Percentiles rank a stretch among this genome's conserved stretches.
Conservation (phyloP, 1,284 basidiomycete genomes). For the Afroboletus lepidellus region DNA sequence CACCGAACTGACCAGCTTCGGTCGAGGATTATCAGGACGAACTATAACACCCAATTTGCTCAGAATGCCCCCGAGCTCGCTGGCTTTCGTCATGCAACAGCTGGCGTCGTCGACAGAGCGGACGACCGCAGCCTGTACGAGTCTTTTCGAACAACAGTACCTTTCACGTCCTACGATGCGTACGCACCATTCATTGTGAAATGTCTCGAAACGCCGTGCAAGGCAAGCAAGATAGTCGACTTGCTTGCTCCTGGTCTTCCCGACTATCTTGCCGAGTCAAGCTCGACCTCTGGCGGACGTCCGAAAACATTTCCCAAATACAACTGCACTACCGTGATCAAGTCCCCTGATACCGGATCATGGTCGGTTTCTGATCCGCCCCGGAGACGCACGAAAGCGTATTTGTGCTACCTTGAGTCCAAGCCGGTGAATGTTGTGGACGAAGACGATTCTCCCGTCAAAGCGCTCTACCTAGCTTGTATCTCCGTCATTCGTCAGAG, state of each 20-base stretch:
- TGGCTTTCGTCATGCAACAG: background rate
- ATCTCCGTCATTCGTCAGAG: background rate
- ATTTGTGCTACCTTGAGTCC: background rate
- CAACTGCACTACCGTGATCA: background rate
- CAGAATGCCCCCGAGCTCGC: background rate
- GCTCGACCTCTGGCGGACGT: conserved; percentile 1
- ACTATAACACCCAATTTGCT: background rate
- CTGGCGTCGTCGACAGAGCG: background rate
- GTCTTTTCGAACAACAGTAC: conserved; percentile 9
- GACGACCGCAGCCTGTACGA: conserved; percentile 2
- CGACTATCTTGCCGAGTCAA: conserved; percentile 14
- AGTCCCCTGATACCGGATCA: background rate
- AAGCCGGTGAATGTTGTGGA: conserved; percentile 1
- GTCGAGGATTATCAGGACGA: background rate
- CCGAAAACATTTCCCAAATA: conserved; percentile 14
- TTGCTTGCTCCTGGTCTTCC: too few species aligned
- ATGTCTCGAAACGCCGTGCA: conserved; percentile 15
- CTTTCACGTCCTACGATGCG: conserved; percentile 15
- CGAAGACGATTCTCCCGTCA: background rate
- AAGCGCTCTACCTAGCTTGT: background rate
- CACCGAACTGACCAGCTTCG: background rate
- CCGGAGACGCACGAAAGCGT: conserved; percentile 2
- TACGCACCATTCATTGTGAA: conserved; percentile 13
- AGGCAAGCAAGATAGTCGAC: background rate
- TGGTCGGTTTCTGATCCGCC: background rate